A percentile compares a stretch with the other conserved stretches of the same genome.
phyloP scores from a whole-genome alignment of 2,329 filamentous ascomycete species.

The Lasiodiplodia theobromae region DNA sequence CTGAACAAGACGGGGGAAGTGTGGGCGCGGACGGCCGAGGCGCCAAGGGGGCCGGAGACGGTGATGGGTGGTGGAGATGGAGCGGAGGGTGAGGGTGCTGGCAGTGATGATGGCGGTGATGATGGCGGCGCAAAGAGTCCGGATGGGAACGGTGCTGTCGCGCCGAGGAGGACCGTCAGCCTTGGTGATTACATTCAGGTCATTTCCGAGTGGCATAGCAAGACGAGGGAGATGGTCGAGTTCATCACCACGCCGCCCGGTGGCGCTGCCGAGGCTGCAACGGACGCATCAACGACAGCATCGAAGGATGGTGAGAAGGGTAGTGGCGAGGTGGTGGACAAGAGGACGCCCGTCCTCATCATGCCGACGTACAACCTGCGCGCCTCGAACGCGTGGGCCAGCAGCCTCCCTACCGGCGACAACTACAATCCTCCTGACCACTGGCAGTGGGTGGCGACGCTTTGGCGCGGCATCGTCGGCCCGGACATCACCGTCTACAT shows the following conservation, averaged over 20 bases:
- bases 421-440: slow-evolving; percentile 84
- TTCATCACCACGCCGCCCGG: slow-evolving; percentile 54
- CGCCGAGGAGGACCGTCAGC: slow-evolving; percentile 34
- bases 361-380: slow-evolving; percentile 82
- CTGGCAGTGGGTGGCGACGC: slow-evolving; percentile 95
- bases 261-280: not conserved
- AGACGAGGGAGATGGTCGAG: slow-evolving; percentile 72
- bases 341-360: slow-evolving; percentile 71
- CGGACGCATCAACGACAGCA: not conserved
- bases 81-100: not conserved
- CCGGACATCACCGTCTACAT: slow-evolving; percentile 81
- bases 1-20: slow-evolving; percentile 62
- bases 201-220: slow-evolving; percentile 77
- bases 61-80: not conserved
- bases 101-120: not conserved
- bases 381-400: slow-evolving; percentile 77
- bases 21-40: slow-evolving; percentile 57
- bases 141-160: not conserved
- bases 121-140: slow-evolving; percentile 28
- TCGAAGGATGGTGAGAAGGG: not conserved
- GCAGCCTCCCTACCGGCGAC: slow-evolving; percentile 76
- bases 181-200: slow-evolving; percentile 68
- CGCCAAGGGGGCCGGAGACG: slow-evolving; percentile 52
- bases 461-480: slow-evolving; percentile 87
- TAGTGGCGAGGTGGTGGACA: not conserved